Percentiles rank a stretch among this genome's conserved stretches.
Evolutionary conservation across 352 stramenopile genomes (phyloP).

Genomic region (Pythium plurisporium): DNA sequence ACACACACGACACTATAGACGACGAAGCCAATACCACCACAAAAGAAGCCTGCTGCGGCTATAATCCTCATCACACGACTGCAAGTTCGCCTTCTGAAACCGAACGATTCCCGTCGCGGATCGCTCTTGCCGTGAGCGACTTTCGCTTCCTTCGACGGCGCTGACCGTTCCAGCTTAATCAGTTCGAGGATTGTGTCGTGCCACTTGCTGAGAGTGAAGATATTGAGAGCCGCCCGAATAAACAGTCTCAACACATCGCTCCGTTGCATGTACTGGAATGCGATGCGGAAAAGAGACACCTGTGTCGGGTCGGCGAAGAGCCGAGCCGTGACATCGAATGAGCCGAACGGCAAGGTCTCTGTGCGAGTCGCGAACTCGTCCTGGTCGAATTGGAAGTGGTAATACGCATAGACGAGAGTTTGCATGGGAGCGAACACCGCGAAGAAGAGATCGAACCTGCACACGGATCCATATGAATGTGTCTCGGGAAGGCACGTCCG

Average conservation of each 20-base stretch:
- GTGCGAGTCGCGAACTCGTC: constrained; percentile 31
- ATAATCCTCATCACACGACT: too few species aligned
- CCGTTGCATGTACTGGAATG: constrained; percentile 48
- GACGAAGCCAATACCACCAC: too few species aligned
- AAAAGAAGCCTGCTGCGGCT: too few species aligned
- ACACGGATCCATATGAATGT: too few species aligned
- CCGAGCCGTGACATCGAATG: constrained; percentile 36
- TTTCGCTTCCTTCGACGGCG: too few species aligned
- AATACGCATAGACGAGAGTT: constrained; percentile 36
- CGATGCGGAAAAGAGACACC: constrained; percentile 38
- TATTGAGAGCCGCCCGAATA: constrained; percentile 32
- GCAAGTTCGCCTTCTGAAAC: too few species aligned
- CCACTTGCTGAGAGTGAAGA: constrained; percentile 44
- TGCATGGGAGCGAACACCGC: constrained; percentile 46
- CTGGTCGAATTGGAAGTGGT: constrained; percentile 41
- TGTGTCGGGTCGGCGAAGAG: constrained; percentile 42
- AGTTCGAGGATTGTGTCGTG: constrained; percentile 23
- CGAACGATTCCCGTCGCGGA: too few species aligned
- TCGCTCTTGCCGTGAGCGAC: too few species aligned
- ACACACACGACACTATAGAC: constrained; percentile 14
- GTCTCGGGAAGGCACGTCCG: too few species aligned
- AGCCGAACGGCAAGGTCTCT: constrained; percentile 23
- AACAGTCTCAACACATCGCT: constrained; percentile 18
- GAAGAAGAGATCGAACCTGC: constrained; percentile 58
- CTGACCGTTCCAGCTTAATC: too few species aligned